Base-by-base conservation (phyloP, 495 filamentous ascomycete genomes). In the Xylaria longipes region DNA sequence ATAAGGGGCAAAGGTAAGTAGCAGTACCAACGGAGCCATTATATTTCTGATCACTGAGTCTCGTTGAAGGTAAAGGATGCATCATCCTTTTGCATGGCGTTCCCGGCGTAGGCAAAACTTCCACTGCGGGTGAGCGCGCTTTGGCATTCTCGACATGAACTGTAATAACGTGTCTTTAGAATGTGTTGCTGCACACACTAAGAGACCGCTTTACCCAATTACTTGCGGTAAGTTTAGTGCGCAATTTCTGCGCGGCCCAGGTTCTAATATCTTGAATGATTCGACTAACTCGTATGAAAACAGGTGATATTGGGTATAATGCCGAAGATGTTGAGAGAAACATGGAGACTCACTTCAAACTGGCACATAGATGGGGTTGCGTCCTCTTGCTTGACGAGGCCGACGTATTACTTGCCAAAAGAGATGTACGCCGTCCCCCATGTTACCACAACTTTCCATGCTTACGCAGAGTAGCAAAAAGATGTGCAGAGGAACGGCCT, bases 341-440 rank as follows among this genome's bases (percentile, higher is more conserved):
- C 25, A 56, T 56, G 50, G 50, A 56, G 25, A 56, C 3, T 56
- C 50, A 56, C 50, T 56, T 56, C 50, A 56, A 56, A 56, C 25
- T 56, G 50, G 50, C 50, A 29, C 50, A 56, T 17, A 56, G 50
- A 56, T 56, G 50, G 50, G 48, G 25, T 17, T 56, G 50, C 17
- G 50, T 56, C 25, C 50, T 56, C 3, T 5, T 56, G 25, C 50
- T 56, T 29, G 50, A 56, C 25, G 50, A 56, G 5, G 50, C 50
- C 6, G 50, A 56, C 4, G 50, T 56, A 56, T 56, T 56, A 25
- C 50, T 56, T 29, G 50, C 50, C 0, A 56, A 56, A 31, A 29
- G 50, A 56, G 50, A 56, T 14, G 50, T 56, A 17, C 1, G 50
- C 17, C 12, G 3, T 15, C 11, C 50, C 5, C 25, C 50, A 54